Evolutionary conservation across 2,329 filamentous ascomycete species (phyloP).

Genomic region (Fusarium sp.): DNA sequence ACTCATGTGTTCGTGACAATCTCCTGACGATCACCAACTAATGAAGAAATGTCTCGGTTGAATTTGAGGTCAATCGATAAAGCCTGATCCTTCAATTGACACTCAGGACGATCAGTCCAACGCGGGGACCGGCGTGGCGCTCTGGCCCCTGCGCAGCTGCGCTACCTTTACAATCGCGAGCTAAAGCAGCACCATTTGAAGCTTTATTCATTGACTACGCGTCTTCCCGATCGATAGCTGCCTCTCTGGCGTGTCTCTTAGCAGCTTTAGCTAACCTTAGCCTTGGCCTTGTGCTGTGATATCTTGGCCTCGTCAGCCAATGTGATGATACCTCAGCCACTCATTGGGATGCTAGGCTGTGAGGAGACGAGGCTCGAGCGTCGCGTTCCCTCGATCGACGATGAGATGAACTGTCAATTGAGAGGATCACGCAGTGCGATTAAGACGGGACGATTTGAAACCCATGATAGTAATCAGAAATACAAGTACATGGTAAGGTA

Average conservation of each 20-base stretch:
- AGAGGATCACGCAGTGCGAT: slow-evolving; percentile 1
- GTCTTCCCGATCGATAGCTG: slow-evolving; percentile 30
- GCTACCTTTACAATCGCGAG: slow-evolving; percentile 13
- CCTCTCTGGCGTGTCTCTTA: slow-evolving; percentile 9
- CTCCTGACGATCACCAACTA: slow-evolving; percentile 33
- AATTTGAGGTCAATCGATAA: slow-evolving; percentile 10
- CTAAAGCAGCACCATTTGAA: slow-evolving; percentile 11
- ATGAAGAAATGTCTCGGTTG: slow-evolving; percentile 15
- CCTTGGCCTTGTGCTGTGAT: slow-evolving; percentile 1
- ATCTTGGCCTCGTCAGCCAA: slow-evolving; percentile 5
- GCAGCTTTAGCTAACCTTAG: slow-evolving; percentile 2
- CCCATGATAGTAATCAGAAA: slow-evolving; percentile 2
- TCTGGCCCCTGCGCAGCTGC: slow-evolving; percentile 32
- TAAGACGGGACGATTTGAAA: background rate
- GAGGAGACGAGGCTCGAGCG: slow-evolving; percentile 4
- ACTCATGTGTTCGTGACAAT: background rate
- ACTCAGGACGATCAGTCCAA: background rate
- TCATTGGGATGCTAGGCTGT: slow-evolving; percentile 3
- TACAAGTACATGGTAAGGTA: background rate
- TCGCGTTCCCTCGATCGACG: slow-evolving; percentile 23
- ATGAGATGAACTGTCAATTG: slow-evolving; percentile 9
- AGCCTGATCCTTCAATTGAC: slow-evolving; percentile 14
- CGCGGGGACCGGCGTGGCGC: slow-evolving; percentile 16
- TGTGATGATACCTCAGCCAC: slow-evolving; percentile 1
- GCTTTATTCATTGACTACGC: slow-evolving; percentile 22